These are phyloP conservation scores for Neofusicoccum ribis DNA, from an alignment of 2,329 filamentous ascomycete species.

Conservation along the genomic window DNA sequence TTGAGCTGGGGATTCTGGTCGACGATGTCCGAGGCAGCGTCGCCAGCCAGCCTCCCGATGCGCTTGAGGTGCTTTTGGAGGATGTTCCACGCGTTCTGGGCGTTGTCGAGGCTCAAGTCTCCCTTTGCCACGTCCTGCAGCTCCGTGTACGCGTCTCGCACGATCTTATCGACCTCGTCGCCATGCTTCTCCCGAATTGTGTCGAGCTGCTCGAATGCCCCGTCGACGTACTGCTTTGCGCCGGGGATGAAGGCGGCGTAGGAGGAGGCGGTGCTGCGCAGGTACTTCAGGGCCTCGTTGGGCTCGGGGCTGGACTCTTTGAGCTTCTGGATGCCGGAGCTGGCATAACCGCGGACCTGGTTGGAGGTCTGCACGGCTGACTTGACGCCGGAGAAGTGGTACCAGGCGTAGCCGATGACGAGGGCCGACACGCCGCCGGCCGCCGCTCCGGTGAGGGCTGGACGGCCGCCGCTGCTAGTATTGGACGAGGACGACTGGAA, in stretches of 20 bases:
- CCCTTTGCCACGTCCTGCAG: constrained; percentile 63
- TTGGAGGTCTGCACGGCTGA: constrained; percentile 51
- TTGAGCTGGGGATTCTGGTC: constrained; percentile 74
- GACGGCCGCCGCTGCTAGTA: constrained; percentile 27
- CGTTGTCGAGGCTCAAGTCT: constrained; percentile 62
- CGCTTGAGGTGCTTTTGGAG: constrained; percentile 62
- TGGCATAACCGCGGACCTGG: constrained; percentile 62
- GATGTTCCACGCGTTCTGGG: constrained; percentile 61
- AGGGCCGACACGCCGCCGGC: constrained; percentile 53
- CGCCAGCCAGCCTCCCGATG: constrained; percentile 62
- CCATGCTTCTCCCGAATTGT: constrained; percentile 66
- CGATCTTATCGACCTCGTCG: constrained; percentile 68
- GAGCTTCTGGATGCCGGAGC: constrained; percentile 60
- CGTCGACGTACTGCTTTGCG: constrained; percentile 66
- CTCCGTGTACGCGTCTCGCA: constrained; percentile 67
- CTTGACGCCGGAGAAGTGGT: constrained; percentile 54
- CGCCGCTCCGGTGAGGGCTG: constrained; percentile 49
- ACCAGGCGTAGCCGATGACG: constrained; percentile 52
- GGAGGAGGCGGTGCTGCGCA: constrained; percentile 65
- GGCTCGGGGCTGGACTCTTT: constrained; percentile 64
- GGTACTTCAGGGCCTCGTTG: constrained; percentile 65
- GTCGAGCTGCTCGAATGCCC: constrained; percentile 70
- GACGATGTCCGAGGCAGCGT: constrained; percentile 64
- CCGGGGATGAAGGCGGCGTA: constrained; percentile 74
- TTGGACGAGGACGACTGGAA: constrained; percentile 32